These are phyloP conservation scores for Metschnikowia henanensis DNA, from an alignment of 805 yeast genomes.

Conservation along the genomic window DNA sequence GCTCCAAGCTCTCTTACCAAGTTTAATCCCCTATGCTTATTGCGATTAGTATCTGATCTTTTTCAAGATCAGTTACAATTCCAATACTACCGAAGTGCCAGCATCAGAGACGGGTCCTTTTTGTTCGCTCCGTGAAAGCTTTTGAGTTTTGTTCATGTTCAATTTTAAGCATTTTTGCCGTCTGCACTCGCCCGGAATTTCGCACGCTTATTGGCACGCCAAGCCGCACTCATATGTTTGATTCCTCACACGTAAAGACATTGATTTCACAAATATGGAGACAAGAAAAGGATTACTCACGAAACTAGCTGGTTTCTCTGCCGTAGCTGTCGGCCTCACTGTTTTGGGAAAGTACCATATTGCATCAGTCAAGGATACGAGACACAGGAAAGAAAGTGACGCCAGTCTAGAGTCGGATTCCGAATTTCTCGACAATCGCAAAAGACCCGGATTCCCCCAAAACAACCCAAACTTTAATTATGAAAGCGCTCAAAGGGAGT, in stretches of 20 bases:
- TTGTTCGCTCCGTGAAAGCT: too few species aligned
- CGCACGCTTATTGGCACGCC: too few species aligned
- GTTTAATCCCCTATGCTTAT: too few species aligned
- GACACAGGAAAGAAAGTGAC: constrained; percentile 38
- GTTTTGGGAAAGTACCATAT: constrained; percentile 38
- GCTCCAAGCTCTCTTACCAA: too few species aligned
- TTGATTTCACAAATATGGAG: constrained; percentile 24
- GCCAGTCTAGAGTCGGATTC: constrained; percentile 30
- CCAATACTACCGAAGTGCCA: too few species aligned
- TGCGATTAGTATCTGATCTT: too few species aligned
- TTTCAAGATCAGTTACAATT: too few species aligned
- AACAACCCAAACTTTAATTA: constrained; percentile 32
- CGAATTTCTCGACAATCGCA: constrained; percentile 28
- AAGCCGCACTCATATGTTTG: too few species aligned
- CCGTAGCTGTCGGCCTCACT: constrained; percentile 31
- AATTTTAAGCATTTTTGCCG: too few species aligned
- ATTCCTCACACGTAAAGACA: neutral
- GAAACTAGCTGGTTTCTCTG: constrained; percentile 34
- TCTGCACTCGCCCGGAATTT: too few species aligned
- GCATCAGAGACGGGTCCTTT: too few species aligned
- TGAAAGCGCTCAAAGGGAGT: constrained; percentile 46
- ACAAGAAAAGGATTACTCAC: constrained; percentile 36
- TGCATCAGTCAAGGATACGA: constrained; percentile 31
- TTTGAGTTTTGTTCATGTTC: too few species aligned
- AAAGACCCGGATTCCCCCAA: constrained; percentile 57